Base-by-base conservation (phyloP, 176 grass and related monocot species). In the Aegilops sharonensis region DNA sequence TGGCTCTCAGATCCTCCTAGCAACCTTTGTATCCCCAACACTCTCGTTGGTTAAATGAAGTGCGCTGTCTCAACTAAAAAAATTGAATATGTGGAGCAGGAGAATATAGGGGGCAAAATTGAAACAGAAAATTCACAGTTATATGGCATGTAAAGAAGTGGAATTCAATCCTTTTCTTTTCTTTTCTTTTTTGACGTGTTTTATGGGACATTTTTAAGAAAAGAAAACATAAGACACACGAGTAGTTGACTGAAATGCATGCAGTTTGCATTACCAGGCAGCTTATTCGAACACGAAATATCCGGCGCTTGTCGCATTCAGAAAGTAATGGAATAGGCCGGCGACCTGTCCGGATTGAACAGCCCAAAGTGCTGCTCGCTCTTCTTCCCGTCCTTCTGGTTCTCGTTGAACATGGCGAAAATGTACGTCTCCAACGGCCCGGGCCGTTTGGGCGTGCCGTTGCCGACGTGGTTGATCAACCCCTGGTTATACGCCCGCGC, bases 361-460 rank as follows among this genome's bases (percentile, higher is more conserved):
- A 97, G 59, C 9, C 92, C 95, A 60, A 83, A 94, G 82, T 97
- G 67, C 75, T 29, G 77, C 85, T 97, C 95, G 2, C 31, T 83
- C 11, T 89, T 43, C 0, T 68, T 60, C 0, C 75, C 87, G 0
- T 39, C 0, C 71, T 97, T 34, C 32, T 4, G 32, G 32, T 97
- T 65, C 83, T 97, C 92, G 69, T 97, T 94, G 85, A 97, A 97
- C 92, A 97, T 84, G 20, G 90, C 95, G 69, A 97, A 97, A 31
- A 94, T 73, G 82, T 92, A 97, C 0, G 92, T 39, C 84, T 94
- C 88, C 52, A 94, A 11, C 15, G 48, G 18, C 39, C 67, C 45
- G 5, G 92, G 69, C 34, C 27, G 77, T 68, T 84, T 94, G 24
- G 95, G 95, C 15, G 92, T 97, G 15, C 95, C 95, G 2, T 74